Evolutionary conservation across 2,329 filamentous ascomycete species (phyloP).

Genomic region (Alternaria burnsii): DNA sequence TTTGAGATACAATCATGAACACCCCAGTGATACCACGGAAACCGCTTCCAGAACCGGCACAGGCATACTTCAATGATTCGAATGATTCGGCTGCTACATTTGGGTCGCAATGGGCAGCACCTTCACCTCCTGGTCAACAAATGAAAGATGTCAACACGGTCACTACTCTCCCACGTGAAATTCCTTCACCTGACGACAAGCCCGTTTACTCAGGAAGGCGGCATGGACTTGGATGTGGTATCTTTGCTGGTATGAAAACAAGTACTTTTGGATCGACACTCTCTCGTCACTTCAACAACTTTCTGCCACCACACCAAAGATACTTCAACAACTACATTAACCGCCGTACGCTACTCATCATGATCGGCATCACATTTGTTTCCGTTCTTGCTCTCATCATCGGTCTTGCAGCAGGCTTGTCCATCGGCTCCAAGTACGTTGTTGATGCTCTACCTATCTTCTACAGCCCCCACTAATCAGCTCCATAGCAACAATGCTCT

Average conservation of each 20-base stretch:
- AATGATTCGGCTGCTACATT: conserved; percentile 7
- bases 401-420: conserved; percentile 53
- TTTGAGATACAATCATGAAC: conserved; percentile 27
- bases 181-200: not conserved
- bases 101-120: not conserved
- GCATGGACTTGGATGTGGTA: conserved; percentile 6
- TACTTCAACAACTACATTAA: conserved; percentile 51
- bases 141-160: conserved; percentile 9
- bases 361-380: conserved; percentile 41
- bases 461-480: conserved; percentile 16
- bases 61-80: conserved; percentile 30
- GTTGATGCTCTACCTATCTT: not conserved
- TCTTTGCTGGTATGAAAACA: conserved; percentile 22
- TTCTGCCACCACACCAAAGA: conserved; percentile 50
- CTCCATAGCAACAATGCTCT: conserved; percentile 52
- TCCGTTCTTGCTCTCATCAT: conserved; percentile 52
- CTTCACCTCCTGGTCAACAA: conserved; percentile 2
- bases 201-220: conserved; percentile 9
- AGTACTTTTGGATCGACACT: conserved; percentile 30
- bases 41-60: conserved; percentile 31
- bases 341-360: conserved; percentile 51
- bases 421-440: conserved; percentile 29
- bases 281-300: conserved; percentile 45
- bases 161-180: not conserved
- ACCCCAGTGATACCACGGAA: conserved; percentile 28